These are phyloP conservation scores for Sanghuangporus baumii DNA, from an alignment of 1,284 basidiomycete genomes.

Conservation along the genomic window DNA sequence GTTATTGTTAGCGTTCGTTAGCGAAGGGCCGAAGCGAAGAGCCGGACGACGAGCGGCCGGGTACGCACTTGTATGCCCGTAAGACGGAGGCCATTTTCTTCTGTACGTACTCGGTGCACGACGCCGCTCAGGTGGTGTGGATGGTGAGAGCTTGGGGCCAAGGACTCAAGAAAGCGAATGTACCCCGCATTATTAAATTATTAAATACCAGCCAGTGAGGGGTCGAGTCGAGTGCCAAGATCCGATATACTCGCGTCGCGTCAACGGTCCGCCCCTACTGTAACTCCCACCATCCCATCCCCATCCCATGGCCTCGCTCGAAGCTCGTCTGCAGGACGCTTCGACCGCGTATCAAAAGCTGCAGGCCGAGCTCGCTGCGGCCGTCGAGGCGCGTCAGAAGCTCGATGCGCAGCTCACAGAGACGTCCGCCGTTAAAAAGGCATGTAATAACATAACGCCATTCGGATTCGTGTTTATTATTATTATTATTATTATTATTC, in stretches of 20 bases:
- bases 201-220: not conserved
- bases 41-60: not conserved
- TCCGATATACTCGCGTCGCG: not conserved
- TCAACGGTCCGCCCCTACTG: not conserved
- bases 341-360: slow-evolving; percentile 77
- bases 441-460: slow-evolving; percentile 26
- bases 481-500: too few species aligned
- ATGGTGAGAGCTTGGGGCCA: not conserved
- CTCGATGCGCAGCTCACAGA: slow-evolving; percentile 88
- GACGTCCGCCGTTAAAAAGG: slow-evolving; percentile 91
- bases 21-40: not conserved
- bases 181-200: not conserved
- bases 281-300: too few species aligned
- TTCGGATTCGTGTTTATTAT: not conserved
- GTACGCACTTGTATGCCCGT: slow-evolving; percentile 46
- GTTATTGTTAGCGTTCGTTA: not conserved
- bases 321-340: slow-evolving; percentile 54
- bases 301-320: slow-evolving; percentile 35
- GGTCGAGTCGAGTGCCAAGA: not conserved
- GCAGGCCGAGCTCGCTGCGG: slow-evolving; percentile 64
- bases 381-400: slow-evolving; percentile 76
- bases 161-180: too few species aligned
- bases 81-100: slow-evolving; percentile 40
- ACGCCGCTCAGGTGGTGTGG: too few species aligned
- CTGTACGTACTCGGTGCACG: too few species aligned